Base-by-base conservation (phyloP, 331 rosid species). In the Stylosanthes scabra region DNA sequence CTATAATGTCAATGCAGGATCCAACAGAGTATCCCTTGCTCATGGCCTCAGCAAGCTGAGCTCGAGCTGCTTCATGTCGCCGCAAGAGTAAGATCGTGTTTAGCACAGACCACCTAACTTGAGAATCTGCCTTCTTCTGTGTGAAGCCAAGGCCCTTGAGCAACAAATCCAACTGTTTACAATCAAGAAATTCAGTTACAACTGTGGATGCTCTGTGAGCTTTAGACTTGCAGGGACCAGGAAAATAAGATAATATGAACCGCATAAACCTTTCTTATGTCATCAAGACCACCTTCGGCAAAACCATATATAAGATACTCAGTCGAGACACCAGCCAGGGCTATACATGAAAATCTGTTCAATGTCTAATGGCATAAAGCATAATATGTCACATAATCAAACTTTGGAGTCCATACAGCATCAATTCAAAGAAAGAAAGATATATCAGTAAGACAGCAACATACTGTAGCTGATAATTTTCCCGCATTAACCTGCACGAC, bases 201-300 rank as follows among this genome's bases (percentile, higher is more conserved):
- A 45, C 77, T 51, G 59, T 13, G 42, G 31, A 52, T 59, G 63
- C 39, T 40, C 37, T 28, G 34, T 9, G 58, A 70, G 34, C 9
- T 41, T 67, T 73, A 63, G 47, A 51, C 74, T 14, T 41, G 63
- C 45, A 40, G 12, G 65, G 52, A 72, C 16, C 10, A 20, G 54
- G 51, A 40, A 40, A 75, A 45, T 13, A 6, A 50, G 31, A 54
- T 39, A 27, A 14, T 34, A n/a, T n/a, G 27, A 44, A n/a, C 9
- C 39, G 50, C 59, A 50, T 41, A 76, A 79, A 93, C 98, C 98
- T 94, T 86, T 79, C 91, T 83, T 63, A 94, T 91, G 86, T 91
- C 99, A 65, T 90, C 91, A 39, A 94, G 81, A 46, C 99, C 97
- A 68, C 97, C 99, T 88, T 91, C 99, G 11, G 97, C 86, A 79